These are phyloP conservation scores for Letharia lupina DNA, from an alignment of 495 filamentous ascomycete species.

Conservation along the genomic window DNA sequence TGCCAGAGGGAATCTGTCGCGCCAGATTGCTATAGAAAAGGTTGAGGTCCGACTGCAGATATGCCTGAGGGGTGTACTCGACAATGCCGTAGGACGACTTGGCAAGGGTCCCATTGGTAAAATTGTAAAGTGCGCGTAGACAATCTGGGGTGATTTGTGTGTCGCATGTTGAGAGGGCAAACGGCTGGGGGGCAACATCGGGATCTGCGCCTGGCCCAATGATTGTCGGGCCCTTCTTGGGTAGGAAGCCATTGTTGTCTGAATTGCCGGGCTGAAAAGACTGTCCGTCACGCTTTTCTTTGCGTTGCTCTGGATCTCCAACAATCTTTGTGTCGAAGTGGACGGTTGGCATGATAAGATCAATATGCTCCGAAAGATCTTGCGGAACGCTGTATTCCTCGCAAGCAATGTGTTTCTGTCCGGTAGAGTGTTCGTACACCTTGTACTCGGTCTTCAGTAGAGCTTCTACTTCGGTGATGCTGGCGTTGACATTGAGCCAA, in stretches of 20 bases:
- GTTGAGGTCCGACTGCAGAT: slow-evolving; percentile 50
- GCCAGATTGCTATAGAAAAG: slow-evolving; percentile 48
- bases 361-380: slow-evolving; percentile 43
- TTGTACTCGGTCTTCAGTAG: slow-evolving; percentile 54
- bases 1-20: slow-evolving; percentile 27
- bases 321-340: slow-evolving; percentile 27
- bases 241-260: slow-evolving; percentile 21
- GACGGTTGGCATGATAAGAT: slow-evolving; percentile 49
- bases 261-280: slow-evolving; percentile 15
- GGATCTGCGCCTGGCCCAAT: slow-evolving; percentile 11
- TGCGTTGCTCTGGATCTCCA: background rate
- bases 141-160: slow-evolving; percentile 45
- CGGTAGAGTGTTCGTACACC: slow-evolving; percentile 43
- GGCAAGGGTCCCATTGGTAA: slow-evolving; percentile 31
- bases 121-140: slow-evolving; percentile 44
- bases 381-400: slow-evolving; percentile 47
- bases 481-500: slow-evolving; percentile 46
- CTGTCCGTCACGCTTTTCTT: slow-evolving; percentile 16
- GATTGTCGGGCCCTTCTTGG: slow-evolving; percentile 26
- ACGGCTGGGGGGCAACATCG: slow-evolving; percentile 19
- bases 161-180: slow-evolving; percentile 34
- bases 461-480: slow-evolving; percentile 42
- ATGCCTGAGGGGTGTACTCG: slow-evolving; percentile 36
- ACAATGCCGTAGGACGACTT: slow-evolving; percentile 28
- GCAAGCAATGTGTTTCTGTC: slow-evolving; percentile 43